Base-by-base conservation (phyloP, 441 rosid genomes). In the Populus trichocarpa region DNA sequence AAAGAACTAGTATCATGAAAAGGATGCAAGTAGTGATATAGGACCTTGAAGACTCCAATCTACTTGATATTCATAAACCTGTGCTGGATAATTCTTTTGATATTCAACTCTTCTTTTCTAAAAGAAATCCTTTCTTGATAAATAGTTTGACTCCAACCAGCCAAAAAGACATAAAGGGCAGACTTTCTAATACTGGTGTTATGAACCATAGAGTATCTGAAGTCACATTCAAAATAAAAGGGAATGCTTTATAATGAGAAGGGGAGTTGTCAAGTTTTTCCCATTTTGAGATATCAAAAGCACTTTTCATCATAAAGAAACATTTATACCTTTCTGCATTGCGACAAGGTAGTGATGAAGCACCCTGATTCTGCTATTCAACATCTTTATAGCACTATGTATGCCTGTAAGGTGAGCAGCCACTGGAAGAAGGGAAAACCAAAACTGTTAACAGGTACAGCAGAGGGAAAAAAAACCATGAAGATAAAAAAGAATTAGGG, bases 361-460 rank as follows among this genome's bases (percentile, higher is more conserved):
- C 80, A 96, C 97, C 84, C 90, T 90, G 79, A 94, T 88, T 85
- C 98, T 90, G 85, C 96, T 91, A 86, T 91, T 94, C 79, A 94
- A 85, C 99, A 96, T 96, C 91, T 96, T 96, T 88, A 94, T 94
- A 66, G 99, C 99, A 85, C 97, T 94, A 79, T 96, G 98, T 74
- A 91, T 91, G 63, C 98, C 92, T 12, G 98, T 94, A 77, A 96
- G 98, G 83, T 96, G 98, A 77, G 99, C 97, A 83, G 99, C 97
- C 93, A 96, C 99, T 94, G 81, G 81, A 87, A 23, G 80, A 85
- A 12, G 71, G 13, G 30, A 65, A 78, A 59, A 69, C 30, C 65
- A 71, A 63, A 22, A 68, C 13, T 16, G 70, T 25, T 36, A 73
- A 30, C n/a, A 76, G 4, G 57, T 36, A 74, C 12, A 4, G 66